These are phyloP conservation scores for Pholiota adiposa DNA, from an alignment of 1,284 basidiomycete species.

Conservation along the genomic window DNA sequence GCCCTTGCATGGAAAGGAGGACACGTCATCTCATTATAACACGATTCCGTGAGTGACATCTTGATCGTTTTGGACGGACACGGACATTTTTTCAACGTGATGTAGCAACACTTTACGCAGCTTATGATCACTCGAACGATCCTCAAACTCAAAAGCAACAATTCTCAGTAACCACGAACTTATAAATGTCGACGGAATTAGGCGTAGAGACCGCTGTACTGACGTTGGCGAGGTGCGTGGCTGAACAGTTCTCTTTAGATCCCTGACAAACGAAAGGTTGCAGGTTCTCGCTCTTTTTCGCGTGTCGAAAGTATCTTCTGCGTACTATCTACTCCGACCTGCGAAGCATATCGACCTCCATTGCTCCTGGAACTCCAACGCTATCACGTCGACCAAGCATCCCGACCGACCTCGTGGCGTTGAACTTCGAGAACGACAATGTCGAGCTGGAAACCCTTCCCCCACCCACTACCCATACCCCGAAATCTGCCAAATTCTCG, in stretches of 20 bases:
- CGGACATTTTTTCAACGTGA: not conserved
- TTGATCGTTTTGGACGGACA: too few species aligned
- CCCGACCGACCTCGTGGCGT: slow-evolving; percentile 13
- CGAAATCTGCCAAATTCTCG: slow-evolving; percentile 24
- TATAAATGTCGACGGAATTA: slow-evolving; percentile 13
- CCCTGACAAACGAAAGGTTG: not conserved
- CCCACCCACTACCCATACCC: slow-evolving; percentile 41
- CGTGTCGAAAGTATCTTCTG: slow-evolving; percentile 59
- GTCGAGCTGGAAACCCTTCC: slow-evolving; percentile 51
- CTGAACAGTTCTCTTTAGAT: not conserved
- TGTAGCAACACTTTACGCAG: not conserved
- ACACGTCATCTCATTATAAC: not conserved
- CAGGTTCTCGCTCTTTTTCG: slow-evolving; percentile 52
- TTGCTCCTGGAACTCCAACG: slow-evolving; percentile 19
- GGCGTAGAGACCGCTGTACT: slow-evolving; percentile 24
- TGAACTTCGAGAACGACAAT: slow-evolving; percentile 28
- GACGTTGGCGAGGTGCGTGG: slow-evolving; percentile 23
- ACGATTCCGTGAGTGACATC: not conserved
- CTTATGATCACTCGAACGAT: not conserved
- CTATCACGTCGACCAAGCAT: slow-evolving; percentile 5
- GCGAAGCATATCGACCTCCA: slow-evolving; percentile 39
- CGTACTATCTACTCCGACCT: slow-evolving; percentile 62
- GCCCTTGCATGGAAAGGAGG: not conserved
- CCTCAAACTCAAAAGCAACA: not conserved
- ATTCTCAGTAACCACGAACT: not conserved